Conservation (phyloP, 306 rosid genomes). For the Carpinus viminea region DNA sequence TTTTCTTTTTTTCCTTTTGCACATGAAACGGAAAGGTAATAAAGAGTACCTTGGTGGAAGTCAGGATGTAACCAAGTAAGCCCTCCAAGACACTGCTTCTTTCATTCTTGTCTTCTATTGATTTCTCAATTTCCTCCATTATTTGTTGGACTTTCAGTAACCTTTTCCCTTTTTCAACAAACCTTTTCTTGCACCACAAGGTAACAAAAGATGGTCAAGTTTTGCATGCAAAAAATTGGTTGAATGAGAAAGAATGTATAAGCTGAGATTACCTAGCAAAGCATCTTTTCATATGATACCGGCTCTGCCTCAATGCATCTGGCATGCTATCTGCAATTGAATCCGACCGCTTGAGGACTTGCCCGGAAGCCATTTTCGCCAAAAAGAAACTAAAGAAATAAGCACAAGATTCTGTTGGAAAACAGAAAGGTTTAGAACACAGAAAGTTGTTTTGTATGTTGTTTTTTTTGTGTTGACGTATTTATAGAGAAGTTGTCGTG, state of each 20-base stretch:
- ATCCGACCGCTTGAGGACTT: conserved; percentile 55
- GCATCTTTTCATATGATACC: conserved; percentile 70
- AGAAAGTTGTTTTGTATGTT: conserved; percentile 19
- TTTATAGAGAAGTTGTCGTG: conserved; percentile 25
- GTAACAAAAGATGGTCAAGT: background rate
- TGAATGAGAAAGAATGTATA: background rate
- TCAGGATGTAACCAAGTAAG: conserved; percentile 58
- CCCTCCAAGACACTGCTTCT: conserved; percentile 66
- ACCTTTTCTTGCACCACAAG: background rate
- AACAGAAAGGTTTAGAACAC: background rate
- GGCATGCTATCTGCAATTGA: conserved; percentile 75
- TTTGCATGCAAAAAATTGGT: background rate
- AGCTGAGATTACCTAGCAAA: conserved; percentile 54
- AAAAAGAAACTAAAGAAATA: background rate
- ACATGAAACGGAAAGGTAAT: background rate
- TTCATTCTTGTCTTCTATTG: conserved; percentile 58
- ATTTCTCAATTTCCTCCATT: conserved; percentile 69
- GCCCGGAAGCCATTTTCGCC: conserved; percentile 52
- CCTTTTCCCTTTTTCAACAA: conserved; percentile 61
- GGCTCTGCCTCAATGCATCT: conserved; percentile 69
- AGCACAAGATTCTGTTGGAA: background rate
- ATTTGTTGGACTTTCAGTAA: conserved; percentile 59
- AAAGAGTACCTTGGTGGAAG: conserved; percentile 63
- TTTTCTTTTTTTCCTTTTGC: too few species aligned
- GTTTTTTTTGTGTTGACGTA: conserved; percentile 21